These are phyloP conservation scores for Aleurites moluccanus DNA, from an alignment of 441 rosid genomes.

Conservation along the genomic window DNA sequence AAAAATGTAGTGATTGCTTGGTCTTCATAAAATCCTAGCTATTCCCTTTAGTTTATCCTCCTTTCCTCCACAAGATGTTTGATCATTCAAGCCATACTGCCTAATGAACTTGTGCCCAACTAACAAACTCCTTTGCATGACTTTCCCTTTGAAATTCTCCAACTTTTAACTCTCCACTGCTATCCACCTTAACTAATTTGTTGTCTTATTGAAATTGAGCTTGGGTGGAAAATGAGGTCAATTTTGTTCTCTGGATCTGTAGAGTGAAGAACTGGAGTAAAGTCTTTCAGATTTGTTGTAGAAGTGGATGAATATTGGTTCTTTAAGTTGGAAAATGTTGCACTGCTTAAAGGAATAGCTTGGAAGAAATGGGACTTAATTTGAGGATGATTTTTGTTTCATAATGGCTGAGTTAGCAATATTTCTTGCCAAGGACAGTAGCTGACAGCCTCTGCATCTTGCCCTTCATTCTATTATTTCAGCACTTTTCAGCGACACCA, in stretches of 20 bases:
- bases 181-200: not conserved
- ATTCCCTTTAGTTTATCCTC: not conserved
- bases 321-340: not conserved
- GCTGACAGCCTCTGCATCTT: too few species aligned
- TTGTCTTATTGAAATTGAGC: not conserved
- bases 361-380: too few species aligned
- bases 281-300: too few species aligned
- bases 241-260: too few species aligned
- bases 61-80: not conserved
- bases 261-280: too few species aligned
- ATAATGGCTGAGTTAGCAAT: too few species aligned
- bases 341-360: not conserved
- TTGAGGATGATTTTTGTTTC: too few species aligned
- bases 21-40: not conserved
- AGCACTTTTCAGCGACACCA: too few species aligned
- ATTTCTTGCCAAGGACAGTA: too few species aligned
- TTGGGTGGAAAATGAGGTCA: not conserved
- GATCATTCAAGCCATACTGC: not conserved
- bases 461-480: too few species aligned
- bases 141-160: not conserved
- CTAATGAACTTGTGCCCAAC: not conserved
- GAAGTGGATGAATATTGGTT: too few species aligned
- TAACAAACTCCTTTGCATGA: not conserved
- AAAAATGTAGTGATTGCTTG: not conserved
- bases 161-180: not conserved